phyloP scores from a whole-genome alignment of 2,329 filamentous ascomycete genomes.

The Trichoderma oligosporum region DNA sequence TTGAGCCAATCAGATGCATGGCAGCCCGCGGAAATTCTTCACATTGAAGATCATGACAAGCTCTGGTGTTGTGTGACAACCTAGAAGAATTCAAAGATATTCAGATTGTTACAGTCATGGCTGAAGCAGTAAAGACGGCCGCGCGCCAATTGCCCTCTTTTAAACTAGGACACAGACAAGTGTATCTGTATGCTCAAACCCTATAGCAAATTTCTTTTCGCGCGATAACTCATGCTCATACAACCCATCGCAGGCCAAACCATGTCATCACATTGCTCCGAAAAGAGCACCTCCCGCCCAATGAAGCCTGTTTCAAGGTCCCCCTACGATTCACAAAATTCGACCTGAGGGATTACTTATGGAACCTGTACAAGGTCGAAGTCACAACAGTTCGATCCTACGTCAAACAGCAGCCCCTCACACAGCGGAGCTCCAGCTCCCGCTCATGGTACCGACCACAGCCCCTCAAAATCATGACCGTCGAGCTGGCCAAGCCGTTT shows the following conservation, averaged over 20 bases:
- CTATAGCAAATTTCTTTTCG: neutral
- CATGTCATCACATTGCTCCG: constrained; percentile 76
- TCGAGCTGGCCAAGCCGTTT: constrained; percentile 83
- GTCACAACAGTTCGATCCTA: constrained; percentile 70
- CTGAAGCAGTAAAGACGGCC: constrained; percentile 37
- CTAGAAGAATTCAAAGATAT: neutral
- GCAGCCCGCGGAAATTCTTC: constrained; percentile 28
- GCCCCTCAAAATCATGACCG: constrained; percentile 87
- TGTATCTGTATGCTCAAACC: constrained; percentile 49
- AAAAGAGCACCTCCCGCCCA: constrained; percentile 66
- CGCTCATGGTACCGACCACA: constrained; percentile 66
- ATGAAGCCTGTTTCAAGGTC: constrained; percentile 84
- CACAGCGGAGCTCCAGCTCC: constrained; percentile 46
- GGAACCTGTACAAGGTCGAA: constrained; percentile 75
- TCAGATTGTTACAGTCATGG: constrained; percentile 32
- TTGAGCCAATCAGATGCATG: constrained; percentile 23
- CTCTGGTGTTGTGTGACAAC: constrained; percentile 16
- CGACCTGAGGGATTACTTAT: constrained; percentile 92
- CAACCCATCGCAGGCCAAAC: constrained; percentile 58
- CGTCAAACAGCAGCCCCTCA: constrained; percentile 61
- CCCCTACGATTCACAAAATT: constrained; percentile 93
- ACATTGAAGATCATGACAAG: constrained; percentile 19
- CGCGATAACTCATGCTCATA: constrained; percentile 4
- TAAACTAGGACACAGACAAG: constrained; percentile 49
- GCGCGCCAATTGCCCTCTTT: constrained; percentile 42